Evolutionary conservation across 495 filamentous ascomycete genomes (phyloP).

Genomic region (Lasiosphaeria ovina): DNA sequence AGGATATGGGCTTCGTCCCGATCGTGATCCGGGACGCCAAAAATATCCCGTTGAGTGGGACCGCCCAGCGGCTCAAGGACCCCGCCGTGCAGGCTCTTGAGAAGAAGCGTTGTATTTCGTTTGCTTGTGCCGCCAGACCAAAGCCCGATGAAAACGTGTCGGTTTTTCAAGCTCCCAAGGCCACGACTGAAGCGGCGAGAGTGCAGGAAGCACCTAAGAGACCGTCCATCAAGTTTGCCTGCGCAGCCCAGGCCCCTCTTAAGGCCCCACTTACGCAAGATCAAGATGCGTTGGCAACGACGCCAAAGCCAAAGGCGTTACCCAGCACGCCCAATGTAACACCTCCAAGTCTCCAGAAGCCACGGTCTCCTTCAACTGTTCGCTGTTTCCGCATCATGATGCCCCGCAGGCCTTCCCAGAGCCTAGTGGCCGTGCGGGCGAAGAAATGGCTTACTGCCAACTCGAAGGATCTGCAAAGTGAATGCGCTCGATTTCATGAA

Average conservation of each 20-base stretch:
- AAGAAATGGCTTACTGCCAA: constrained; percentile 50
- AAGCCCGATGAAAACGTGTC: constrained; percentile 28
- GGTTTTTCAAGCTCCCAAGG: constrained; percentile 27
- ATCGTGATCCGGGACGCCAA: constrained; percentile 10
- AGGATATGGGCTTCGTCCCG: constrained; percentile 32
- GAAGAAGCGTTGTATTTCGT: constrained; percentile 83
- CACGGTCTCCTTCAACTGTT: constrained; percentile 44
- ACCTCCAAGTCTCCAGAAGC: constrained; percentile 35
- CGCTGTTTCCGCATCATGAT: constrained; percentile 51
- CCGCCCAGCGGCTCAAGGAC: constrained; percentile 21
- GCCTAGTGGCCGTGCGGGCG: constrained; percentile 32
- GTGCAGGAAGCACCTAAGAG: constrained; percentile 38
- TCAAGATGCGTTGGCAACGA: constrained; percentile 16
- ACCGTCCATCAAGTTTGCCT: constrained; percentile 53
- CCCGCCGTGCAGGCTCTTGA: constrained; percentile 33
- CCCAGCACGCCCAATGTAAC: constrained; percentile 26
- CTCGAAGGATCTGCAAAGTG: constrained; percentile 56
- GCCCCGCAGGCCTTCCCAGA: constrained; percentile 34
- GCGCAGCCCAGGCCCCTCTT: constrained; percentile 25
- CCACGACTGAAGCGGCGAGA: constrained; percentile 21
- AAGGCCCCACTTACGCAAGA: constrained; percentile 11
- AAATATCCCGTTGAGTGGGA: constrained; percentile 16
- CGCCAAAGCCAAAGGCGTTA: constrained; percentile 21
- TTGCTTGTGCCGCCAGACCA: constrained; percentile 69
- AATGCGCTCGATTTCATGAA: constrained; percentile 83